A percentile compares a stretch with the other conserved stretches of the same genome.
Conservation (phyloP, 169 alveolate genomes). For the Eimeria zaria region DNA sequence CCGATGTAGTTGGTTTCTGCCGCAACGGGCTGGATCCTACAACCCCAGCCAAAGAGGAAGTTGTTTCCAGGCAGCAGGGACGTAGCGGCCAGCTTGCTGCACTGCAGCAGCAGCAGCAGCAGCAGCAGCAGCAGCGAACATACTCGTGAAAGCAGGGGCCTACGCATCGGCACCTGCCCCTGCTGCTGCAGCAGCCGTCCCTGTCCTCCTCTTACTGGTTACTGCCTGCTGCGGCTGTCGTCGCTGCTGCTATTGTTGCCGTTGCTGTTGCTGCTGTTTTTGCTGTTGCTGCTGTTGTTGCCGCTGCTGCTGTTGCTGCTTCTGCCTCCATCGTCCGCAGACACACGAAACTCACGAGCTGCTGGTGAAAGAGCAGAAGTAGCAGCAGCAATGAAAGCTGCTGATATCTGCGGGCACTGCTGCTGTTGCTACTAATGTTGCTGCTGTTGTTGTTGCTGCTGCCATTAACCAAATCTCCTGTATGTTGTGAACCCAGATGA, state of each 20-base stretch:
- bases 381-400: neutral
- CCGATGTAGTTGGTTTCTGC: neutral
- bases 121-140: neutral
- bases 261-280: neutral
- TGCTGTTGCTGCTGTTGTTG: neutral
- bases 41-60: neutral
- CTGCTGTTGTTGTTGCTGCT: neutral
- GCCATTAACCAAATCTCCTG: neutral
- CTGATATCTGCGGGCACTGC: neutral
- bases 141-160: neutral
- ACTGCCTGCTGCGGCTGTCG: neutral
- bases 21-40: neutral
- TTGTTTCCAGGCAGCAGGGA: neutral
- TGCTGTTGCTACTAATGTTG: neutral
- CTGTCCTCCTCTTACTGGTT: neutral
- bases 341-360: neutral
- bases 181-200: conserved; percentile 9
- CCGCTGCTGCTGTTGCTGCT: neutral
- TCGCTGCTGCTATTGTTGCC: neutral
- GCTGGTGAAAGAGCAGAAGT: neutral
- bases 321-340: neutral
- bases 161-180: conserved; percentile 21
- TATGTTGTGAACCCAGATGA: neutral
- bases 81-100: conserved; percentile 15
- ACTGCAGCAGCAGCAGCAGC: conserved; percentile 56